Evolutionary conservation across 257 asterid species (phyloP).

Genomic region (Solanum chiquidenum): DNA sequence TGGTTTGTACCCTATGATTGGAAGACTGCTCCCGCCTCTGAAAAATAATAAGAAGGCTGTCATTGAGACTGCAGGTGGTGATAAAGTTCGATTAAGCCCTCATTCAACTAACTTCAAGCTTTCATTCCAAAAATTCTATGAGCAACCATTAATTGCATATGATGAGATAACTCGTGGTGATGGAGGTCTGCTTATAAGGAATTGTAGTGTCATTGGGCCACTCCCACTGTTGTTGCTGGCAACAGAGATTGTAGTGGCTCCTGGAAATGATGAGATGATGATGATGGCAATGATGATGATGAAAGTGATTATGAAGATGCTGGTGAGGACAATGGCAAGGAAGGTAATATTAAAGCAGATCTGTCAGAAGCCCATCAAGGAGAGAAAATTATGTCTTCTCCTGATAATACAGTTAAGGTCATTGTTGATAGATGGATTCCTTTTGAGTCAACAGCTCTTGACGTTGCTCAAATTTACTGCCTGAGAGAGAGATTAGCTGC

Average conservation of each 20-base stretch:
- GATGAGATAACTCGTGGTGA: conserved; percentile 91
- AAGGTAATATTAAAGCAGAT: conserved; percentile 8
- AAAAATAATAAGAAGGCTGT: conserved; percentile 29
- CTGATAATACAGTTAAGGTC: conserved; percentile 55
- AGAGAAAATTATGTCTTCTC: conserved; percentile 57
- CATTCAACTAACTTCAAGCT: conserved; percentile 45
- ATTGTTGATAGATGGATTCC: conserved; percentile 75
- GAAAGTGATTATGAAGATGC: conserved; percentile 29
- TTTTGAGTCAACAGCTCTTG: conserved; percentile 65
- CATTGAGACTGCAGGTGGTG: conserved; percentile 61
- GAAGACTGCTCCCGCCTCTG: conserved; percentile 46
- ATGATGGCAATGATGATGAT: conserved; percentile 35
- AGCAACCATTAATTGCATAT: conserved; percentile 44
- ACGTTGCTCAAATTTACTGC: conserved; percentile 90
- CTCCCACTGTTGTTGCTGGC: conserved; percentile 71
- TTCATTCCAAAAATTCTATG: conserved; percentile 9
- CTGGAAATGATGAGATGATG: conserved; percentile 26
- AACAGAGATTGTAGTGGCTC: conserved; percentile 70
- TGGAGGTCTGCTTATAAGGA: conserved; percentile 54
- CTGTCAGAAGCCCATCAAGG: conserved; percentile 15
- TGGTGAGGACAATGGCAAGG: conserved; percentile 27
- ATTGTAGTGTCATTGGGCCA: conserved; percentile 58
- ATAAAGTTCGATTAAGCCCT: conserved; percentile 64
- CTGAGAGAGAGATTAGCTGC: conserved; percentile 78
- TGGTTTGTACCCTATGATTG: conserved; percentile 84